phyloP scores from a whole-genome alignment of 2,329 filamentous ascomycete species.

The Domatiomyces catenatus region DNA sequence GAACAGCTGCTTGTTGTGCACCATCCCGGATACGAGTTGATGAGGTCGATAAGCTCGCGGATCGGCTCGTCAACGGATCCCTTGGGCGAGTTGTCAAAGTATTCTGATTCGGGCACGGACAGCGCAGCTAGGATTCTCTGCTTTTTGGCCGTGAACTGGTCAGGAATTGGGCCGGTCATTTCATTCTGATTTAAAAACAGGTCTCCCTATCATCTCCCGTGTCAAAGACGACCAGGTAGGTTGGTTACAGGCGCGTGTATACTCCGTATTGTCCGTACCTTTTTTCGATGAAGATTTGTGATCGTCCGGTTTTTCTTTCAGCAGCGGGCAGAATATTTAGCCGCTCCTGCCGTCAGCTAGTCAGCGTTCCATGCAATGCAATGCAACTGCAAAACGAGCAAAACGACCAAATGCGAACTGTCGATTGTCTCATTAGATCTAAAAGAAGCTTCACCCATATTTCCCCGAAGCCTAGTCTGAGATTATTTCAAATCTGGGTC shows the following conservation, averaged over 20 bases:
- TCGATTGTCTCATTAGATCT: not conserved
- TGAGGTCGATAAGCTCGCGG: conserved; percentile 52
- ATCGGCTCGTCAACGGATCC: conserved; percentile 72
- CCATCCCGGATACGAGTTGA: conserved; percentile 59
- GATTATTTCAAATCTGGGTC: not conserved
- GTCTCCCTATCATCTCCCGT: too few species aligned
- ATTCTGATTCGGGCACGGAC: conserved; percentile 50
- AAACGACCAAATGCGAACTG: not conserved
- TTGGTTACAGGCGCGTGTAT: not conserved
- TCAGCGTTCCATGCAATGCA: not conserved
- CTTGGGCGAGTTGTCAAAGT: conserved; percentile 76
- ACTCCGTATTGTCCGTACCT: not conserved
- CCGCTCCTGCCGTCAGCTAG: not conserved
- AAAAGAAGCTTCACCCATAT: not conserved
- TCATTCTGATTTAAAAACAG: not conserved
- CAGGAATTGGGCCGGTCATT: conserved; percentile 13
- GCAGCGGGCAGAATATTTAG: not conserved
- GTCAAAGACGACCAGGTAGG: too few species aligned
- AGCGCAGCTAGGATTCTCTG: conserved; percentile 56
- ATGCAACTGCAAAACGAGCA: not conserved
- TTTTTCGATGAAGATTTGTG: not conserved
- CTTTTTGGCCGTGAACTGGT: conserved; percentile 48
- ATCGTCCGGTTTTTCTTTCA: not conserved
- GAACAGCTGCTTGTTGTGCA: conserved; percentile 92
- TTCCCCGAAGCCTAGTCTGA: not conserved